Conservation (phyloP, 441 rosid species). For the Breynia disticha region DNA sequence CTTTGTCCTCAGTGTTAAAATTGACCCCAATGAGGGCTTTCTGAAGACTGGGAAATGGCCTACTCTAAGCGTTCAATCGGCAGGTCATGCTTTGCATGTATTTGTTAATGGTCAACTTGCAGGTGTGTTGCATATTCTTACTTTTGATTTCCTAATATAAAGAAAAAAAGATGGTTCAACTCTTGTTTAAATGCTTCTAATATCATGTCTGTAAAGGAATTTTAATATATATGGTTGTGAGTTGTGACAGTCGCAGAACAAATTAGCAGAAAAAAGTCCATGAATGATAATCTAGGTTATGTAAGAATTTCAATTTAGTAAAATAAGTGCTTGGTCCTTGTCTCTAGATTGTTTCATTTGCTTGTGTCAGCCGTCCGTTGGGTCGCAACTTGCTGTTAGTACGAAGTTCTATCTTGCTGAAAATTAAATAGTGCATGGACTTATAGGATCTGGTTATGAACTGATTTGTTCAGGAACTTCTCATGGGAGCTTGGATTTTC, state of each 20-base stretch:
- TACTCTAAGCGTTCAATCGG: constrained; percentile 64
- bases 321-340: too few relatives aligned
- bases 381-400: too few relatives aligned
- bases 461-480: constrained; percentile 51
- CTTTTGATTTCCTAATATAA: background rate
- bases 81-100: constrained; percentile 96
- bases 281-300: too few relatives aligned
- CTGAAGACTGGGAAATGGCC: constrained; percentile 60
- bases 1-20: constrained; percentile 38
- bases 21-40: constrained; percentile 57
- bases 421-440: too few relatives aligned
- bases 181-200: background rate
- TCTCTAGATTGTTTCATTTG: too few relatives aligned
- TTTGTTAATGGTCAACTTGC: constrained; percentile 73
- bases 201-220: too few relatives aligned
- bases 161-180: background rate
- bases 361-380: too few relatives aligned
- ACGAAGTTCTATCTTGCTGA: too few relatives aligned
- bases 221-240: too few relatives aligned
- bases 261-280: too few relatives aligned
- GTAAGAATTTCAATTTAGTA: too few relatives aligned
- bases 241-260: too few relatives aligned
- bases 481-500: constrained; percentile 76
- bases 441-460: background rate
- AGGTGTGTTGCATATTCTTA: constrained; percentile 31